Evolutionary conservation across 768 basidiomycete species (phyloP).

Genomic region (Exsudoporus frostii): DNA sequence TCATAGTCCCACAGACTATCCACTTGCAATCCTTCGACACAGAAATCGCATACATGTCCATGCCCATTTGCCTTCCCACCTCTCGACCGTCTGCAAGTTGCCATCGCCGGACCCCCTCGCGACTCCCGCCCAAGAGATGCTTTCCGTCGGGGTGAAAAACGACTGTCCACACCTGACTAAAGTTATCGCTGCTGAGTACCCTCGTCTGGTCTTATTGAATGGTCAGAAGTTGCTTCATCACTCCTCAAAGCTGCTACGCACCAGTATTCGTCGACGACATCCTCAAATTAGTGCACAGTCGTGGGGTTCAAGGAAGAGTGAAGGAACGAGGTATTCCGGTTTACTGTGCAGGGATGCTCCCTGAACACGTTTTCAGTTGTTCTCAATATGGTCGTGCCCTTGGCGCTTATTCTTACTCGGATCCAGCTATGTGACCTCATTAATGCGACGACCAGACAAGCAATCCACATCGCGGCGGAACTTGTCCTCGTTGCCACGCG

Average conservation of each 20-base stretch:
- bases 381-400: too few species aligned
- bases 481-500: too few species aligned
- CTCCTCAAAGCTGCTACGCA: neutral
- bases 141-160: neutral
- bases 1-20: neutral
- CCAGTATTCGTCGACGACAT: neutral
- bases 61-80: neutral
- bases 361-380: too few species aligned
- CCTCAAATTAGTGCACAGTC: neutral
- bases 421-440: too few species aligned
- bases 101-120: neutral
- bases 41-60: neutral
- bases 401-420: too few species aligned
- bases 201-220: neutral
- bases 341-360: too few species aligned
- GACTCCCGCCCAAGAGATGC: neutral
- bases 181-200: neutral
- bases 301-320: neutral
- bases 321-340: neutral
- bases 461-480: too few species aligned
- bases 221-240: neutral
- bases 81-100: too few species aligned
- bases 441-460: too few species aligned
- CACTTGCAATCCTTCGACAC: neutral
- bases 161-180: accelerated